A percentile compares a stretch with the other conserved stretches of the same genome.
These are phyloP conservation scores for Zymoseptoria tritici DNA, from an alignment of 2,329 filamentous ascomycete species.

Conservation along the genomic window DNA sequence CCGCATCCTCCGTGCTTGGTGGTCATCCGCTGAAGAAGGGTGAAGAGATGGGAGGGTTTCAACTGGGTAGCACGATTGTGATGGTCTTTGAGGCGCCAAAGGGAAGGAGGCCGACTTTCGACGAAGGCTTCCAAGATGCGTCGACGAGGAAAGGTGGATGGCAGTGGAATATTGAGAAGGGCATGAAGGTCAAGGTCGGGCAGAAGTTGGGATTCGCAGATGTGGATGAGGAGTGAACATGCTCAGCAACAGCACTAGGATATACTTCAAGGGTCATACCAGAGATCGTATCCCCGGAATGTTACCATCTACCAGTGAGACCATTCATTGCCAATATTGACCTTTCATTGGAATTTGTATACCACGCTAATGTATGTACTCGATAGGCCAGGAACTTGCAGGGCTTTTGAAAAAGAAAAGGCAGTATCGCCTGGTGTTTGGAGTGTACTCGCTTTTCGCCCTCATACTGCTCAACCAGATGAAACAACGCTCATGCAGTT, in stretches of 20 bases:
- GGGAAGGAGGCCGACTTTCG: slow-evolving; percentile 48
- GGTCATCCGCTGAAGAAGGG: slow-evolving; percentile 79
- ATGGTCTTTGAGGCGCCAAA: slow-evolving; percentile 92
- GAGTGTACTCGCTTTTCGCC: no score
- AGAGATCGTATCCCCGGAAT: no score
- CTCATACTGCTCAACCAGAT: no score
- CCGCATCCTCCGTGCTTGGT: slow-evolving; percentile 66
- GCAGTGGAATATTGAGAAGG: slow-evolving; percentile 79
- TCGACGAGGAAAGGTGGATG: slow-evolving; percentile 59
- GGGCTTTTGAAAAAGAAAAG: no score
- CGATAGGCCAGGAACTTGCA: no score
- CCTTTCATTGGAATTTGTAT: no score
- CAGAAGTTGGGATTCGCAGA: slow-evolving; percentile 73
- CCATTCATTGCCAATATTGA: no score
- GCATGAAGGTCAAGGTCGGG: slow-evolving; percentile 82
- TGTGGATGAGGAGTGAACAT: slow-evolving; percentile 31
- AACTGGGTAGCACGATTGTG: slow-evolving; percentile 89
- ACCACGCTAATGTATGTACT: no score
- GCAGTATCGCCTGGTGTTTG: no score
- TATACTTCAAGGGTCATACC: neutral
- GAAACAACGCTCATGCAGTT: no score
- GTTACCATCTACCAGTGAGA: no score
- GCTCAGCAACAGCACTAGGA: neutral
- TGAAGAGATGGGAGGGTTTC: slow-evolving; percentile 98
- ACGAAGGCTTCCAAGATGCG: slow-evolving; percentile 51